Base-by-base conservation (phyloP, 1,284 basidiomycete species). In the Microbotryum violaceum region DNA sequence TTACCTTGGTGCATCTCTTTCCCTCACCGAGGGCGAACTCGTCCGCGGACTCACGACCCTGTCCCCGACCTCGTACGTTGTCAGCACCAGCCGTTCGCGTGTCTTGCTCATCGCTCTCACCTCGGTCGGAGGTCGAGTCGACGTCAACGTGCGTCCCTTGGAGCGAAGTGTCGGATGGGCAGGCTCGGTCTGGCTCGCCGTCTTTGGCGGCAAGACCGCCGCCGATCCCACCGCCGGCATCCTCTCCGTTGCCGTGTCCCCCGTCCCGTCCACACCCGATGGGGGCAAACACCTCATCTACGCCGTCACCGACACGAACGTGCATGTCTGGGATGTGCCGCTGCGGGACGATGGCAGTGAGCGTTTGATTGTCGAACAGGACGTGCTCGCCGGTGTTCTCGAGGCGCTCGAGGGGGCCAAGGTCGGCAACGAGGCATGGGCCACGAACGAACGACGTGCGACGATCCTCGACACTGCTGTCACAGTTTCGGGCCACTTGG, bases 61-160 rank as follows among this genome's bases (percentile, higher is more conserved):
- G 20, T 61, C 63, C 2, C 61, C 65, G 27, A 57, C 65, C 10
- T 57, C 56, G 14, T 69, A 62, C 65, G 58, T 69, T 55, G 58
- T 76, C 44, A 77, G 76, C 6, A 78, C 77, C 3, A 73, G 72
- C 3, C 66, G 64, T n/a, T 72, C 75, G 0, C 64, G 73, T 6
- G 69, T 76, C 16, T 75, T 74, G 65, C 71, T 72, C 27, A 52
- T 78, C 49, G 66, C 63, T 31, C 64, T 78, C 51, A 63, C 71
- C 1, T 65, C 71, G 1, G 62, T 70, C 4, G 71, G 70, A 5
- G 77, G 77, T 0, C 64, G 74, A 10, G 61, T 72, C 0, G 67
- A 72, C 3, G 69, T 75, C 14, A 55, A 51, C 12, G 62, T 72
- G 0, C 63, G 65, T 6, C 67, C 71, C 1, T 71, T 77, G 51